A percentile compares a stretch with the other conserved stretches of the same genome.
Evolutionary conservation across 164 flowering plant genomes (phyloP).

Genomic region (Chimonanthus salicifolius): DNA sequence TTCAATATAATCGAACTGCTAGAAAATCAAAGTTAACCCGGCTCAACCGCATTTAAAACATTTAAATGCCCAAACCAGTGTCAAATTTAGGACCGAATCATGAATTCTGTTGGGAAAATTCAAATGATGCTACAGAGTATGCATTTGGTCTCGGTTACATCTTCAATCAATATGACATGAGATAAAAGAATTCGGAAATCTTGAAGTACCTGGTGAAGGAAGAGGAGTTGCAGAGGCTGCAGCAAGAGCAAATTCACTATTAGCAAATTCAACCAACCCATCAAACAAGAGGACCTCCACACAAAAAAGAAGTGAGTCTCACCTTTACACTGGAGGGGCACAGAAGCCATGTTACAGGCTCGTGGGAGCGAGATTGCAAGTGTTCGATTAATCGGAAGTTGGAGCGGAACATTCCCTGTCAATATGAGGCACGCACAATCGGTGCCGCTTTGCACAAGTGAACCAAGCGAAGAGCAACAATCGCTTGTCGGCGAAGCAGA

Average conservation of each 20-base stretch:
- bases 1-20: no score
- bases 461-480: constrained; percentile 59
- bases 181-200: background rate
- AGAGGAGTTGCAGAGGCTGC: constrained; percentile 61
- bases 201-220: constrained; percentile 69
- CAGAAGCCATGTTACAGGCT: constrained; percentile 60
- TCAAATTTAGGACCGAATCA: background rate
- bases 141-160: no score
- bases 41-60: background rate
- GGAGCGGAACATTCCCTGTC: constrained; percentile 59
- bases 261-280: background rate
- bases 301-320: background rate
- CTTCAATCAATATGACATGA: background rate
- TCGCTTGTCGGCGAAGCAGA: constrained; percentile 50
- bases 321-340: constrained; percentile 80
- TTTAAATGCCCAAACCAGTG: background rate
- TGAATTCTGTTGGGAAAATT: background rate
- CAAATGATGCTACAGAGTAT: background rate
- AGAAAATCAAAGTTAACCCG: background rate
- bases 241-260: constrained; percentile 11
- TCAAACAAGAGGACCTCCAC: background rate
- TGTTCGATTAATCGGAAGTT: constrained; percentile 41
- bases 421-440: constrained; percentile 67
- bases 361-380: constrained; percentile 28
- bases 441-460: constrained; percentile 36